Conservation (phyloP, 1,284 basidiomycete species). For the Cryptococcus floricola region DNA sequence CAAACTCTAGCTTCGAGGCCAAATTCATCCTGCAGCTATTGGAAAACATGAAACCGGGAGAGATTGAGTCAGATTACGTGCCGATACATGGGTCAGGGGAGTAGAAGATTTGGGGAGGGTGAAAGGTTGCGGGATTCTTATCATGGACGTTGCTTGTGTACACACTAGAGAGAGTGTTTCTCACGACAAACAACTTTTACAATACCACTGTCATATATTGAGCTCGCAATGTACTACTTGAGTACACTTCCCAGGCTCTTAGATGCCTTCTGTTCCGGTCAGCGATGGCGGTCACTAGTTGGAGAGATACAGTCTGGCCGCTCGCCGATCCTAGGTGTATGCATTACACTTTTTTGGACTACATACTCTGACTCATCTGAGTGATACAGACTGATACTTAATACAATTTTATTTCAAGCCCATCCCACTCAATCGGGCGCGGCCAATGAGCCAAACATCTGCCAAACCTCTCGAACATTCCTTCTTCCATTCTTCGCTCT, state of each 20-base stretch:
- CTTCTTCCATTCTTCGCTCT: conserved; percentile 53
- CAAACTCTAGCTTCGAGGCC: conserved; percentile 83
- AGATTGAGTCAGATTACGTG: conserved; percentile 65
- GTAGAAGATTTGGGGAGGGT: conserved; percentile 1
- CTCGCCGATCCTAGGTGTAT: too few relatives aligned
- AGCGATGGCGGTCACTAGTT: too few relatives aligned
- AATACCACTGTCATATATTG: too few relatives aligned
- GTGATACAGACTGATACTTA: too few relatives aligned
- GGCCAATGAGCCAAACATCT: conserved; percentile 71
- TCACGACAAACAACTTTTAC: background rate
- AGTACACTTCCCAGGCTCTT: background rate
- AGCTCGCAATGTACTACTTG: background rate
- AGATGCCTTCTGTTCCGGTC: too few relatives aligned
- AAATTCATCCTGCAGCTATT: conserved; percentile 79
- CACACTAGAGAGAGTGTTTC: background rate
- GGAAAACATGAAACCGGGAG: conserved; percentile 67
- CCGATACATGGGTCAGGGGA: conserved; percentile 21
- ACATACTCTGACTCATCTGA: too few relatives aligned
- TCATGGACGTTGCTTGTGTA: too few relatives aligned
- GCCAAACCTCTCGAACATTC: conserved; percentile 69
- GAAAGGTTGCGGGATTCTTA: background rate
- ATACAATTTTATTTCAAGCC: conserved; percentile 23
- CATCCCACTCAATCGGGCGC: conserved; percentile 54
- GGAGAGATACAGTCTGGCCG: too few relatives aligned
- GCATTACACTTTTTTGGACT: too few relatives aligned